Evolutionary conservation across 441 rosid species (phyloP), one percentile per base, ranked within the genome.

Genomic region (Geranium incanum): DNA sequence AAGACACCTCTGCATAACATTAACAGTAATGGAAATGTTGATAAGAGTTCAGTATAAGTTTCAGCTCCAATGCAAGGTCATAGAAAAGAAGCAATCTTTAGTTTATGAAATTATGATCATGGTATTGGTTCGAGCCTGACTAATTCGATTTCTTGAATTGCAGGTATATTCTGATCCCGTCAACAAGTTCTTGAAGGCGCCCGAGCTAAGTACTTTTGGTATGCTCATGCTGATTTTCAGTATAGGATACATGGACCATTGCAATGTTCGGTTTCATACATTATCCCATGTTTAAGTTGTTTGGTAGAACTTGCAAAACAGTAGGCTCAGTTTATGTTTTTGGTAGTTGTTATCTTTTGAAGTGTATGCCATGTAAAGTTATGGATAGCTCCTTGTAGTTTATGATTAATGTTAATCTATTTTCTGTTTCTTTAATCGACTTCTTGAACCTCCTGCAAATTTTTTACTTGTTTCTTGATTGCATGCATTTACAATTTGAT

Each of bases 1-100:
- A 59, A 16, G 64, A 23, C 7, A 9, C 64, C 23, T 59, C 64
- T 21, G 33, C 64, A 59, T 23, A 18, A 59, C 64, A 59, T 4
- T 21, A 59, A 59, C 64, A 59, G 23, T 21, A 59, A 59, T 59
- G 64, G 64, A 19, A 59, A 59, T 8, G 64, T 16, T 2, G 64
- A 59, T 18, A 45, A 59, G 16, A 59, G 64, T 7, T 59, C 64
- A 59, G 19, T 16, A 59, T 59, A 59, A 59, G 33, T 59, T 59
- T 23, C 52, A 28, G 33, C 33, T 28, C 33, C 33, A 28, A 28
- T 28, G 11, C n/a, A 9, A 48, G 55, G 55, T 48, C 21, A 28
- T 28, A 28, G 33, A 28, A 48, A 48, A 48, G n/a, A n/a, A 48
- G 3, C 33, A 1, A 28, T 9, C 55, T 48, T 48, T 48, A 48